phyloP scores from a whole-genome alignment of 371 early-diverging fungal species.

The Blakeslea trispora region DNA sequence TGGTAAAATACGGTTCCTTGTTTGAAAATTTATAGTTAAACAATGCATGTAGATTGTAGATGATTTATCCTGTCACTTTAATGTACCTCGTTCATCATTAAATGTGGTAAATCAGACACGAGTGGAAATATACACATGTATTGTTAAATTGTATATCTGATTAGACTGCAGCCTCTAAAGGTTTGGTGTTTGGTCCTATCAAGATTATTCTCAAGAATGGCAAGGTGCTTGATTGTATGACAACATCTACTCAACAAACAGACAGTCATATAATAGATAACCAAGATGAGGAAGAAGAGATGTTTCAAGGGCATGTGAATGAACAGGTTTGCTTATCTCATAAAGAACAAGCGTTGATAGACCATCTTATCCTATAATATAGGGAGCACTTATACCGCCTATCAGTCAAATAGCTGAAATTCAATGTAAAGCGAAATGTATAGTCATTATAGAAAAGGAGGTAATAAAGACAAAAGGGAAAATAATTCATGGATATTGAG shows the following conservation, averaged over 20 bases:
- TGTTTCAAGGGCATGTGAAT: neutral
- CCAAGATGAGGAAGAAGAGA: constrained; percentile 33
- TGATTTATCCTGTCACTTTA: constrained; percentile 35
- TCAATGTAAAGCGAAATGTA: constrained; percentile 34
- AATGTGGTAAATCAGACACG: constrained; percentile 37
- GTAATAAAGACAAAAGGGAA: constrained; percentile 9
- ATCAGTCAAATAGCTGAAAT: constrained; percentile 33
- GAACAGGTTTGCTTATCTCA: neutral
- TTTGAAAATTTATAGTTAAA: neutral
- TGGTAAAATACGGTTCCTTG: constrained; percentile 13
- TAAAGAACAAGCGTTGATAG: too few species aligned
- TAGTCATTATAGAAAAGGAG: constrained; percentile 52
- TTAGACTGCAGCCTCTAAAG: constrained; percentile 49
- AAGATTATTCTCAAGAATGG: constrained; percentile 35
- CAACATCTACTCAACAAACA: neutral
- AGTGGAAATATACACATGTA: too few species aligned
- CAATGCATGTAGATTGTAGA: constrained; percentile 35
- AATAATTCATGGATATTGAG: neutral
- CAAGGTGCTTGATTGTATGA: constrained; percentile 35
- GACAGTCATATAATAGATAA: constrained; percentile 1
- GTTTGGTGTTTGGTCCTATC: constrained; percentile 43
- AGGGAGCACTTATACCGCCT: constrained; percentile 45
- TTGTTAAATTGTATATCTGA: neutral
- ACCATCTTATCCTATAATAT: neutral
- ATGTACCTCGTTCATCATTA: constrained; percentile 41